Conservation (phyloP, 1,284 basidiomycete genomes). For the Athelia psychrophila region DNA sequence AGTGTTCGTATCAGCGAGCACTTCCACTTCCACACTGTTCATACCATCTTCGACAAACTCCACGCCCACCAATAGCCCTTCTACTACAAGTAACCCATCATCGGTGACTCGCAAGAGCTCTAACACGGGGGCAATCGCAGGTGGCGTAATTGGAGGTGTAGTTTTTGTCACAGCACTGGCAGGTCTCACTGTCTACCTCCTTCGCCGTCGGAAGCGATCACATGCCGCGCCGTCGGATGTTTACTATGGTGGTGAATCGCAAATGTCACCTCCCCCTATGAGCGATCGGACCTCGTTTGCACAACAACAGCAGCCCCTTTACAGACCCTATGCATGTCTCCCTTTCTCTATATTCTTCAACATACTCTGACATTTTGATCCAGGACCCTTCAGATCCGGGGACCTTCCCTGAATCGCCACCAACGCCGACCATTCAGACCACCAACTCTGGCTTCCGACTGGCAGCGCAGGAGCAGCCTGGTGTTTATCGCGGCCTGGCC, state of each 20-base stretch:
- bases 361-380: neutral
- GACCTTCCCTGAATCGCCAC: neutral
- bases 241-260: conserved; percentile 3
- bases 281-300: neutral
- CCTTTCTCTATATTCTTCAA: neutral
- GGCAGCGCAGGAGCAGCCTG: no score
- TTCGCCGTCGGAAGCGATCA: conserved; percentile 9
- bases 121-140: conserved; percentile 29
- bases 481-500: no score
- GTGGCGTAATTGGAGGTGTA: conserved; percentile 37
- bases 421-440: no score
- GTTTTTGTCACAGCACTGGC: conserved; percentile 25
- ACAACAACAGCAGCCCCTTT: neutral
- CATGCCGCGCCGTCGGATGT: conserved; percentile 12
- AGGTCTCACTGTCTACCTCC: conserved; percentile 20
- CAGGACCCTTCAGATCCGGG: neutral
- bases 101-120: neutral
- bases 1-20: no score
- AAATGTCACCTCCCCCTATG: conserved; percentile 4
- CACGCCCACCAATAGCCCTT: no score
- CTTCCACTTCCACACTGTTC: no score
- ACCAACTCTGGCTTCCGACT: no score
- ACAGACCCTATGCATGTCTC: neutral
- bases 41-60: no score
- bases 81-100: no score